A percentile compares a stretch with the other conserved stretches of the same genome.
Evolutionary conservation across 1,139 yeast genomes (phyloP).

Genomic region (Hyphopichia pseudoburtonii): DNA sequence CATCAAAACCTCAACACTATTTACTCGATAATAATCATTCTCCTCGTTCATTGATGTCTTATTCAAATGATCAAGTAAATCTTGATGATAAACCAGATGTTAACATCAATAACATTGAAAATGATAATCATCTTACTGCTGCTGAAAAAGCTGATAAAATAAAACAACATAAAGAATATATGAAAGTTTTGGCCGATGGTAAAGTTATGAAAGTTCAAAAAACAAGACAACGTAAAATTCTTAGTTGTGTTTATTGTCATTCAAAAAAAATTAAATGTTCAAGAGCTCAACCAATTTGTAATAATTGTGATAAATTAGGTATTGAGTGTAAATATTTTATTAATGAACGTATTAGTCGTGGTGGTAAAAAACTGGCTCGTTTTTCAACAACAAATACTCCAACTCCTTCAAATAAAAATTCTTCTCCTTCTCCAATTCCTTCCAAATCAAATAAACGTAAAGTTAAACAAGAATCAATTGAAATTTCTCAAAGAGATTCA

Average conservation of each 20-base stretch:
- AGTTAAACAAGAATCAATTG: neutral
- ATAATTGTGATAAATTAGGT: constrained; percentile 46
- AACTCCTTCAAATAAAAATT: no score
- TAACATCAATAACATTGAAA: no score
- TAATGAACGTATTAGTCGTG: constrained; percentile 54
- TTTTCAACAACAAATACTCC: neutral
- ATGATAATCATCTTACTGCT: no score
- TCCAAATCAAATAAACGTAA: no score
- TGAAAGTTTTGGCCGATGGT: constrained; percentile 30
- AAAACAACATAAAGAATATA: constrained; percentile 1
- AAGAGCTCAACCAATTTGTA: constrained; percentile 48
- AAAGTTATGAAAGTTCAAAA: constrained; percentile 56
- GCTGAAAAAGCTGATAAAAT: neutral
- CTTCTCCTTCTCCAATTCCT: no score
- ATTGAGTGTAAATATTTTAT: constrained; percentile 54
- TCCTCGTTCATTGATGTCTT: no score
- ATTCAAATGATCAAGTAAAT: no score
- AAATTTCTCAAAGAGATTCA: constrained; percentile 1
- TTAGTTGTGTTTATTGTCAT: constrained; percentile 61
- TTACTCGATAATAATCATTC: no score
- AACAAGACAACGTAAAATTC: constrained; percentile 55
- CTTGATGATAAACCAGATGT: no score
- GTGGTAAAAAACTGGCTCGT: constrained; percentile 35
- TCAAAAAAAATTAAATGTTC: constrained; percentile 62
- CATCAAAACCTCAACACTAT: no score